Conservation (phyloP, 2,329 filamentous ascomycete genomes). For the Phialophora tarda region DNA sequence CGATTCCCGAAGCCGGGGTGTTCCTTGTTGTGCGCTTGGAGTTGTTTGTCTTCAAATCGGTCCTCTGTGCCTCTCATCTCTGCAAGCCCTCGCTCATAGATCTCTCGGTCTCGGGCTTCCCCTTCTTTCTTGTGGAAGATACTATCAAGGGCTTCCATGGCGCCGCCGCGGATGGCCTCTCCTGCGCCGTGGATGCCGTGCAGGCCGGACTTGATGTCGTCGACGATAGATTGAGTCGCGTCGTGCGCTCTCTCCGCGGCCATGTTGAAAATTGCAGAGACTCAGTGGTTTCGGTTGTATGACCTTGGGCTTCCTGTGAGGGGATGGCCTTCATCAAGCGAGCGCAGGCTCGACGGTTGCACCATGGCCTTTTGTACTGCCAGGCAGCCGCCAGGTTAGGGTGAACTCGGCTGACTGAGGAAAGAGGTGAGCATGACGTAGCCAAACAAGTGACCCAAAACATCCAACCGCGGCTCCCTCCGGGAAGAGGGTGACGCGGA, state of each 20-base stretch:
- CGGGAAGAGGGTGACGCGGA: not conserved
- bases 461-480: not conserved
- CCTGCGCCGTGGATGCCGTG: conserved; percentile 46
- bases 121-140: conserved; percentile 48
- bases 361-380: not conserved
- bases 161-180: conserved; percentile 48
- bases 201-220: conserved; percentile 24
- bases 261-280: not conserved
- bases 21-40: not conserved
- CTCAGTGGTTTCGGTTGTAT: not conserved
- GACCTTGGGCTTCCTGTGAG: not conserved
- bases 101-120: conserved; percentile 45
- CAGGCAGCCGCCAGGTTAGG: not conserved
- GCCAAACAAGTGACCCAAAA: not conserved
- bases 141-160: conserved; percentile 48
- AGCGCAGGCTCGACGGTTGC: not conserved
- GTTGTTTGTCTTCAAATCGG: conserved; percentile 4
- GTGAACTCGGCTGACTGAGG: not conserved
- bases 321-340: not conserved
- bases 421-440: conserved; percentile 14
- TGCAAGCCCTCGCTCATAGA: conserved; percentile 44
- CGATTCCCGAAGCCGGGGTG: not conserved
- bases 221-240: conserved; percentile 17
- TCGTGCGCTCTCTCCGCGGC: conserved; percentile 21
- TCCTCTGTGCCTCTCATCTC: conserved; percentile 27